Base-by-base conservation (phyloP, 176 grass and related monocot genomes). In the Cocos nucifera region DNA sequence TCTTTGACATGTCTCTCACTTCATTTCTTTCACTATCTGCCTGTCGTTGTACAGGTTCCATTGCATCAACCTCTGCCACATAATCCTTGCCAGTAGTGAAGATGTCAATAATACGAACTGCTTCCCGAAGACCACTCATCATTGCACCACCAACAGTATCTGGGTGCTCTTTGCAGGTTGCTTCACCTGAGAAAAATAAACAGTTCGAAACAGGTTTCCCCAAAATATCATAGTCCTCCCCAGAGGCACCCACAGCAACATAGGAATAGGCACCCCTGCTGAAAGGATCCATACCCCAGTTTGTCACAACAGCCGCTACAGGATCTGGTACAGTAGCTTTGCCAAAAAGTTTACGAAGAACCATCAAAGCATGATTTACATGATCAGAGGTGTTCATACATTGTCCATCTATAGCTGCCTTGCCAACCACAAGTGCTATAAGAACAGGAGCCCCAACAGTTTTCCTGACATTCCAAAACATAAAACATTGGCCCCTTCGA, bases 391-490 rank as follows among this genome's bases (percentile, higher is more conserved):
- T 79, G 65, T 70, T 73, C 52, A 88, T 78, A 65, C 26, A 81
- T 72, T 89, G 83, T 59, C 93, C 78, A 65, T 85, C 84, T 79
- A 81, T 72, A 83, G 93, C 93, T 66, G 93, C 83, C 73, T 98
- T 98, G 63, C 93, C 93, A 77, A 78, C 84, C 49, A 98, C 78
- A 73, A 98, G 84, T 64, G 87, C 66, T 85, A 98, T 83, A 50
- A 98, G 64, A 83, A 98, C 79, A 74, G 87, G 87, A 49, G 76
- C 84, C 22, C 85, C 84, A 64, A 84, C 78, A 62, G 93, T 98
- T 75, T 98, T 98, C 69, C 79, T 89, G 51, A 98, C 62, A 83
- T 92, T 98, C 93, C 93, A 98, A 88, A 98, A 98, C 93, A 98
- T 98, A 85, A 92, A 98, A 64, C 93, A 98, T 28, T 74, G 85